These are phyloP conservation scores for Aspergillus quadricinctus DNA, from an alignment of 2,329 filamentous ascomycete species.

Conservation along the genomic window DNA sequence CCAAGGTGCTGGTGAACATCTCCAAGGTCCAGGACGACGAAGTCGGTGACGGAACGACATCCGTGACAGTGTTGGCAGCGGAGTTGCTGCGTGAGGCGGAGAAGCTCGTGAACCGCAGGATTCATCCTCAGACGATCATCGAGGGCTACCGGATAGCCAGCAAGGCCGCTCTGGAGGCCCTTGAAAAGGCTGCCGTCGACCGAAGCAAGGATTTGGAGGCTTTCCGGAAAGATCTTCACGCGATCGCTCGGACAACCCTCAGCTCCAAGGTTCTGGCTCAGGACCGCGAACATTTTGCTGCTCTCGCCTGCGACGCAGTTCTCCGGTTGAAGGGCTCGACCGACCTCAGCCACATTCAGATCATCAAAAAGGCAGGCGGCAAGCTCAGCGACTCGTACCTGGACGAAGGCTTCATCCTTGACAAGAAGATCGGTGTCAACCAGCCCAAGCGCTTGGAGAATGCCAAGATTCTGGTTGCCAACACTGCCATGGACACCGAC, in stretches of 20 bases:
- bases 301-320: slow-evolving; percentile 86
- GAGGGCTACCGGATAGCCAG: slow-evolving; percentile 98
- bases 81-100: slow-evolving; percentile 95
- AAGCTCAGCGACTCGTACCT: slow-evolving; percentile 97
- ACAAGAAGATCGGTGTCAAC: slow-evolving; percentile 99
- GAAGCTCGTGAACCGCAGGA: slow-evolving; percentile 95
- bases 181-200: slow-evolving; percentile 81
- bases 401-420: slow-evolving; percentile 95
- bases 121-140: slow-evolving; percentile 98
- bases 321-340: slow-evolving; percentile 83
- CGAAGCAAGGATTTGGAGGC: slow-evolving; percentile 77
- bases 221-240: slow-evolving; percentile 83
- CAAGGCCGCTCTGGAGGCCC: slow-evolving; percentile 74
- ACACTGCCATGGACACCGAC: slow-evolving; percentile 99
- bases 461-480: slow-evolving; percentile 95
- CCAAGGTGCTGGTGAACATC: slow-evolving; percentile 98
- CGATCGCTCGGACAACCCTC: slow-evolving; percentile 90
- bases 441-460: slow-evolving; percentile 97
- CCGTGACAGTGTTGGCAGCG: slow-evolving; percentile 91
- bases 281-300: slow-evolving; percentile 86
- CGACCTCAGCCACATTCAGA: slow-evolving; percentile 95
- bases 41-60: slow-evolving; percentile 96
- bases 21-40: slow-evolving; percentile 99
- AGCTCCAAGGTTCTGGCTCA: slow-evolving; percentile 96
- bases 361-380: slow-evolving; percentile 98